A percentile compares a stretch with the other conserved stretches of the same genome.
These are phyloP conservation scores for Fusarium hainanense DNA, from an alignment of 2,329 filamentous ascomycete species.

Conservation along the genomic window DNA sequence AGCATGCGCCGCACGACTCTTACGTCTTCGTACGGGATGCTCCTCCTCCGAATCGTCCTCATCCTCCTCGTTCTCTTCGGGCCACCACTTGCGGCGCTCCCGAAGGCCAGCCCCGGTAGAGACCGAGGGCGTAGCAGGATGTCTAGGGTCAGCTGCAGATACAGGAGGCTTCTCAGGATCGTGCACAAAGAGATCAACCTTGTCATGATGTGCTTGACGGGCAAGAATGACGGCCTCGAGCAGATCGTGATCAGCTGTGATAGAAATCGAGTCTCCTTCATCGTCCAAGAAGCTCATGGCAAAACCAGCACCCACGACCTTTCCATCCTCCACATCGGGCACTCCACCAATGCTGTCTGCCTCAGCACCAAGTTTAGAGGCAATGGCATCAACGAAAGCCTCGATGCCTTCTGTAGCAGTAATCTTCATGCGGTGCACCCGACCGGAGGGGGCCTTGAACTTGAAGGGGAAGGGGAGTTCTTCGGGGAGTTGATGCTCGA, in stretches of 20 bases:
- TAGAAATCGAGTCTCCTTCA: constrained; percentile 95
- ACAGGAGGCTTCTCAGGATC: constrained; percentile 90
- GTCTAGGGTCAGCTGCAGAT: constrained; percentile 62
- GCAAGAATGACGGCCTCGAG: constrained; percentile 89
- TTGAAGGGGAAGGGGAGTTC: constrained; percentile 95
- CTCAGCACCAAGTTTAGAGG: constrained; percentile 86
- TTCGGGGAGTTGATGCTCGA: constrained; percentile 66
- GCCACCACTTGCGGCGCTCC: constrained; percentile 68
- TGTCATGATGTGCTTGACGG: constrained; percentile 80
- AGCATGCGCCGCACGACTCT: constrained; percentile 54
- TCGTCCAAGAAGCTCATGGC: constrained; percentile 96
- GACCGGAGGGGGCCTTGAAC: constrained; percentile 96
- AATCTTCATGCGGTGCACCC: constrained; percentile 92
- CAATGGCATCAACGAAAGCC: constrained; percentile 80
- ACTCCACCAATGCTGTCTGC: constrained; percentile 84
- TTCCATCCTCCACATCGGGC: constrained; percentile 81
- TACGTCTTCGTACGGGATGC: constrained; percentile 59
- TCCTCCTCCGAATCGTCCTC: constrained; percentile 64
- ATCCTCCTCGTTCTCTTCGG: constrained; percentile 66
- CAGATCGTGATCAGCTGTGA: constrained; percentile 94
- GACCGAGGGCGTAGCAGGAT: constrained; percentile 59
- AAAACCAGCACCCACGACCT: constrained; percentile 80
- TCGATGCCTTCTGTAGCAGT: constrained; percentile 82
- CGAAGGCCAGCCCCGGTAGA: constrained; percentile 61
- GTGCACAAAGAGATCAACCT: constrained; percentile 97